A percentile compares a stretch with the other conserved stretches of the same genome.
phyloP scores from a whole-genome alignment of 2,329 filamentous ascomycete species.

The Aspergillus melleus region DNA sequence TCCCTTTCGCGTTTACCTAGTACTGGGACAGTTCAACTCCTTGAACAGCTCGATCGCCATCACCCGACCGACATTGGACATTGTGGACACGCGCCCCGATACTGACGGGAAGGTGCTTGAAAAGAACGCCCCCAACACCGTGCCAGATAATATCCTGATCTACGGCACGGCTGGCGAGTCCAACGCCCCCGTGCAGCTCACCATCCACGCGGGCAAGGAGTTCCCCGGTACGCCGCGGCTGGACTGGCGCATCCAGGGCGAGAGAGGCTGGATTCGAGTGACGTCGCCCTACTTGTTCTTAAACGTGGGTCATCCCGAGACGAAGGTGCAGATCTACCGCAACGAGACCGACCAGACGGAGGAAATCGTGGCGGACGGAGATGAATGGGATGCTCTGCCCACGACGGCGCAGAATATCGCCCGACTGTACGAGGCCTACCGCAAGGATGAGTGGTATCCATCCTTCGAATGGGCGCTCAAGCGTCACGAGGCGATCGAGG shows the following conservation, averaged over 20 bases:
- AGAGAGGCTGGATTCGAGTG: conserved; percentile 43
- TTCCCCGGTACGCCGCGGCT: conserved; percentile 22
- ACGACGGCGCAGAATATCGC: conserved; percentile 52
- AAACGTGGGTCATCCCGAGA: conserved; percentile 40
- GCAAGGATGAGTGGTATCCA: conserved; percentile 41
- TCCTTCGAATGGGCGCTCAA: conserved; percentile 47
- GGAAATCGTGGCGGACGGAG: conserved; percentile 41
- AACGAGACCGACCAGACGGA: conserved; percentile 47
- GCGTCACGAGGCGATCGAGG: conserved; percentile 52
- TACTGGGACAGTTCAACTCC: background rate
- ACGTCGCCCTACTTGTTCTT: conserved; percentile 32
- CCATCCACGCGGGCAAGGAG: conserved; percentile 52
- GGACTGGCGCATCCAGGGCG: conserved; percentile 29
- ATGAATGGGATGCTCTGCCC: conserved; percentile 51
- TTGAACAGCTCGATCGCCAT: conserved; percentile 4
- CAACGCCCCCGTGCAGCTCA: conserved; percentile 31
- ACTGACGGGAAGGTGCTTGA: background rate
- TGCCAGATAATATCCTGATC: conserved; percentile 6
- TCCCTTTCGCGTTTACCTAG: background rate
- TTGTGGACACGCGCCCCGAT: background rate
- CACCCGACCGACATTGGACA: conserved; percentile 4
- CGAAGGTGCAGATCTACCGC: conserved; percentile 55
- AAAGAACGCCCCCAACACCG: background rate
- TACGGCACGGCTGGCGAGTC: conserved; percentile 20
- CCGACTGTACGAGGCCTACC: conserved; percentile 58